Conservation (phyloP, 2,329 filamentous ascomycete species). For the Pseudogymnoascus destructans region DNA sequence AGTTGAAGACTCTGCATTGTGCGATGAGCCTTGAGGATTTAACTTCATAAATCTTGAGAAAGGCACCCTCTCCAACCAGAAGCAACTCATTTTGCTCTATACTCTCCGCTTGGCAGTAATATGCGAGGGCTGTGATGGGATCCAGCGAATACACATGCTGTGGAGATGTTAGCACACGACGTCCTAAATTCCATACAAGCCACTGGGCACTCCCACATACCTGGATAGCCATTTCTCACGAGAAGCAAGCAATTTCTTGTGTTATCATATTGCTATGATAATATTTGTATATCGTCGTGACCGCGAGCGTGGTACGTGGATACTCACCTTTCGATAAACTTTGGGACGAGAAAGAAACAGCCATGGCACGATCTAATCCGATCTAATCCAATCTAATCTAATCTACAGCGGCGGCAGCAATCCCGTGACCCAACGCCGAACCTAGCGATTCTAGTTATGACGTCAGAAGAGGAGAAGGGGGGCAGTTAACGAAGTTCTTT, state of each 20-base stretch:
- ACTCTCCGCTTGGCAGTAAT: constrained; percentile 30
- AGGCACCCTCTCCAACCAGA: constrained; percentile 47
- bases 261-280: background rate
- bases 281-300: background rate
- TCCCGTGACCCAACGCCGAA: background rate
- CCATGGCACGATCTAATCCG: constrained; percentile 5
- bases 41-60: constrained; percentile 38
- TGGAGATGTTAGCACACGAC: constrained; percentile 6
- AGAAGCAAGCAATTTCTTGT: background rate
- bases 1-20: constrained; percentile 42
- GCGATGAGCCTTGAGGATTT: constrained; percentile 28
- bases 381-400: background rate
- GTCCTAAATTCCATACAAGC: background rate
- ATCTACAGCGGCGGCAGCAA: background rate
- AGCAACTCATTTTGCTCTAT: constrained; percentile 28
- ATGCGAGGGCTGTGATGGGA: constrained; percentile 47
- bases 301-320: background rate
- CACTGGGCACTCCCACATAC: background rate
- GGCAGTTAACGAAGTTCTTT: background rate
- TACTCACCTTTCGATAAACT: constrained; percentile 5
- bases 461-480: constrained; percentile 2
- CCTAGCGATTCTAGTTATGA: background rate
- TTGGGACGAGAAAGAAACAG: background rate
- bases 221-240: constrained; percentile 1
- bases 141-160: constrained; percentile 25